phyloP scores from a whole-genome alignment of 1,139 yeast genomes.

The Zygotorulaspora mrakii region DNA sequence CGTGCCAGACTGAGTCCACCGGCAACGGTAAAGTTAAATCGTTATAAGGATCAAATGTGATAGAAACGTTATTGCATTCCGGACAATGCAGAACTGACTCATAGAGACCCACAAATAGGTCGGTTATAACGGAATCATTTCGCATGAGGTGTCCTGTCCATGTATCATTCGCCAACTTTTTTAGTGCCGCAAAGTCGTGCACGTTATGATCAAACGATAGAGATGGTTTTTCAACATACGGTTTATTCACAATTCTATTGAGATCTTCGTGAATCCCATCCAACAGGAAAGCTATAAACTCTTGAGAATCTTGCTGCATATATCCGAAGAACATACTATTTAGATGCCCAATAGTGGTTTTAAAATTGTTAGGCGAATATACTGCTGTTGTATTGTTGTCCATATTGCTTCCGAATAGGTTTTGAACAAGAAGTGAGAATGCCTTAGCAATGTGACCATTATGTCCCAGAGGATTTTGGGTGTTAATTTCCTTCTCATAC shows the following conservation, averaged over 20 bases:
- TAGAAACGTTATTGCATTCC: slow-evolving; percentile 69
- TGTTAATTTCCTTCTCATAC: slow-evolving; percentile 66
- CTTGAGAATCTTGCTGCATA: slow-evolving; percentile 94
- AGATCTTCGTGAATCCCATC: slow-evolving; percentile 95
- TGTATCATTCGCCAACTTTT: slow-evolving; percentile 62
- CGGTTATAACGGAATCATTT: slow-evolving; percentile 81
- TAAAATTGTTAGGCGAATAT: slow-evolving; percentile 69
- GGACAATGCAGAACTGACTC: slow-evolving; percentile 90
- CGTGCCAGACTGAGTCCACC: slow-evolving; percentile 68
- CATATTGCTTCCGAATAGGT: slow-evolving; percentile 43
- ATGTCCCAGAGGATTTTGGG: slow-evolving; percentile 79
- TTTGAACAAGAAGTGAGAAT: slow-evolving; percentile 63
- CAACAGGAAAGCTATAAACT: slow-evolving; percentile 79
- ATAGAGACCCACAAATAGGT: slow-evolving; percentile 85
- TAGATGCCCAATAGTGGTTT: slow-evolving; percentile 71
- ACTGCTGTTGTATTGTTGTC: slow-evolving; percentile 13
- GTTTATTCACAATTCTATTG: slow-evolving; percentile 76
- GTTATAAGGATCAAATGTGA: slow-evolving; percentile 92
- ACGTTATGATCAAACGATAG: slow-evolving; percentile 52
- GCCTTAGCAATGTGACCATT: slow-evolving; percentile 74
- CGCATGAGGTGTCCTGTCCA: slow-evolving; percentile 79
- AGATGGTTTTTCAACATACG: slow-evolving; percentile 88
- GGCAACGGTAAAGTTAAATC: slow-evolving; percentile 91
- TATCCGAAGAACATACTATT: slow-evolving; percentile 83
- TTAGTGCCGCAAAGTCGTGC: slow-evolving; percentile 51